Conservation (phyloP, 345 rosid species). For the Boechera stricta region DNA sequence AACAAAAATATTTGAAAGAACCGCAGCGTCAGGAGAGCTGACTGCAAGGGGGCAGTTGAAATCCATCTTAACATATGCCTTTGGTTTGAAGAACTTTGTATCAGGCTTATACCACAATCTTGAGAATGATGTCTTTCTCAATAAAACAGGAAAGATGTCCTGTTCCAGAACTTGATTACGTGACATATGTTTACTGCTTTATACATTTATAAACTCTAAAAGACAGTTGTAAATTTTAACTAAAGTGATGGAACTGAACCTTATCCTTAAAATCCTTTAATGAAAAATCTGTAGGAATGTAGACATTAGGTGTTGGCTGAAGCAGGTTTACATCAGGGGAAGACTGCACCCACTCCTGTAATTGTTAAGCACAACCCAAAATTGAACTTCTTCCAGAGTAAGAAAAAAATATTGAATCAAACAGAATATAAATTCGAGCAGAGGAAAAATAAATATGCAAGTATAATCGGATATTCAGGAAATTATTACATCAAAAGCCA, state of each 20-base stretch:
- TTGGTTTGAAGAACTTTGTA: constrained; percentile 71
- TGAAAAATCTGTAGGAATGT: constrained; percentile 79
- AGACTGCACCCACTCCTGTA: constrained; percentile 77
- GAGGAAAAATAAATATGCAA: background rate
- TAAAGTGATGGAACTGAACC: constrained; percentile 48
- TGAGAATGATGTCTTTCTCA: constrained; percentile 68
- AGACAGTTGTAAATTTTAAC: constrained; percentile 4
- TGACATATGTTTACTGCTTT: constrained; percentile 14
- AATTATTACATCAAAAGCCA: constrained; percentile 24
- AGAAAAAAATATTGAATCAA: background rate
- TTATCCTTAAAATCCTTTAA: constrained; percentile 58
- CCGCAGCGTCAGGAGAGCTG: constrained; percentile 70
- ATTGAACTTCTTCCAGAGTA: background rate
- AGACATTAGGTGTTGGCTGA: constrained; percentile 72
- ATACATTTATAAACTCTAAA: background rate
- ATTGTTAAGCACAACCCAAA: constrained; percentile 25
- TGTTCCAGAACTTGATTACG: constrained; percentile 44
- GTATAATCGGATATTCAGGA: background rate
- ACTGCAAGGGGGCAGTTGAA: constrained; percentile 76
- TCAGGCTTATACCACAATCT: constrained; percentile 86
- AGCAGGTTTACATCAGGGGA: constrained; percentile 67
- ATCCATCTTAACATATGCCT: constrained; percentile 72
- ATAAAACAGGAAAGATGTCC: constrained; percentile 63
- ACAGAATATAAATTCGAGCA: background rate
- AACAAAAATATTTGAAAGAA: constrained; percentile 66